Base-by-base conservation (phyloP, 2,329 filamentous ascomycete species). In the Phyllosticta citribraziliensis region DNA sequence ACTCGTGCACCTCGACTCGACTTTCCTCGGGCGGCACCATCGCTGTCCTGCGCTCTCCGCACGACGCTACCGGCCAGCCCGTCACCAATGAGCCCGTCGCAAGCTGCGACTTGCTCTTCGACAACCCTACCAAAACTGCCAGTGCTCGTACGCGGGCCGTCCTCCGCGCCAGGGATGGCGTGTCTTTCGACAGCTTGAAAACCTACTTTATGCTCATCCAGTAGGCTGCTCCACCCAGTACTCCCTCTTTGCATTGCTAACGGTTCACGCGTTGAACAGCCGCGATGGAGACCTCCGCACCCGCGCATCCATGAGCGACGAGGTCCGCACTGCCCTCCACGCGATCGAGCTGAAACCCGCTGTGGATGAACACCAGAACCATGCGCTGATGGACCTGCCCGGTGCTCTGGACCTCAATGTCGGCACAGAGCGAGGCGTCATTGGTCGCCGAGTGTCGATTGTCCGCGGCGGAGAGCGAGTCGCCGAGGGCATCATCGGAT, bases 401-500 rank as follows among this genome's bases (percentile, higher is more conserved):
- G 25, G 60, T n/a, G 52, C 11, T 10, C 54, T 62, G 9, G 56
- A 62, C 1, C 53, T 62, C 9, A 33, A 24, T 1, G 61, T 62
- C 24, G 61, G 61, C 25, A 47, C 40, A 6, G 61, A 25, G 3
- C 50, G 51, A 12, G 61, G 61, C 9, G 53, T 62, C 50, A 60
- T 62, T 24, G 61, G 61, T 8, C 35, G 61, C 12, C 54, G 55
- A 17, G 61, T 62, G 5, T 62, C 61, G 6, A 56, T 62, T 24
- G 53, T 62, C 14, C 55, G 52, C 1, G 56, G 27, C 20, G 53
- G 56, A 17, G 53, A 40, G 33, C 54, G 25, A 8, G 24, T 62
- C 1, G 57, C 57, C 11, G 56, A 62, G 24, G 61, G 61, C n/a
- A 62, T 62, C 20, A 60, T 62, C 24, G 61, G 61, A 35, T 62